These are phyloP conservation scores for Vitis cinerea DNA, from an alignment of 164 flowering plant genomes.

Conservation along the genomic window DNA sequence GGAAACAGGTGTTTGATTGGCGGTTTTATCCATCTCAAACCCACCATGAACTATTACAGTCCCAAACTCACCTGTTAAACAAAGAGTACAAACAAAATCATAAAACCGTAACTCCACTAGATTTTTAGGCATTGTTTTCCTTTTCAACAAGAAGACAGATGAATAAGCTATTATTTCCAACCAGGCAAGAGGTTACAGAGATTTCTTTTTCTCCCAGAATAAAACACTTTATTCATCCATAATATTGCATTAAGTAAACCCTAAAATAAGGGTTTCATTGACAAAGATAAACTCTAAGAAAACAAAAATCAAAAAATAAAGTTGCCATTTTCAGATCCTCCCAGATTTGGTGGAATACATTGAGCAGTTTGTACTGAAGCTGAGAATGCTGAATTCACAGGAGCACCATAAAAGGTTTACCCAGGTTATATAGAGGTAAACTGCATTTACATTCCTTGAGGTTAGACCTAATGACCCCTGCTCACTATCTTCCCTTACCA, in stretches of 20 bases:
- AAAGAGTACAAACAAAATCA: not conserved
- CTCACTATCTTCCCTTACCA: no score
- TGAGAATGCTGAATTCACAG: not conserved
- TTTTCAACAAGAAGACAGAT: not conserved
- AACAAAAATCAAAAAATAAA: not conserved
- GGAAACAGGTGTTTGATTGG: slow-evolving; percentile 18
- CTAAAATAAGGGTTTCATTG: no score
- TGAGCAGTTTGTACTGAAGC: not conserved
- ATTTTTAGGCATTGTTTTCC: not conserved
- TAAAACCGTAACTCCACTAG: not conserved
- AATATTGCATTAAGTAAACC: not conserved
- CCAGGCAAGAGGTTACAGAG: not conserved
- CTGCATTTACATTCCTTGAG: no score
- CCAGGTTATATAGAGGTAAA: not conserved
- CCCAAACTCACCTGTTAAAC: slow-evolving; percentile 76
- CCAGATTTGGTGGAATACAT: not conserved
- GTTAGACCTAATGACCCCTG: no score
- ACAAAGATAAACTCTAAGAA: no score
- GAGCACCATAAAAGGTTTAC: not conserved
- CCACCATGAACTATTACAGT: slow-evolving; percentile 71
- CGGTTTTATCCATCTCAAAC: slow-evolving; percentile 32
- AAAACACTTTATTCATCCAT: not conserved
- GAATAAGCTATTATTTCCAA: not conserved
- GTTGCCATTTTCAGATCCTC: not conserved
- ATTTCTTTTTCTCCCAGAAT: not conserved